These are phyloP conservation scores for Cercospora zeina DNA, from an alignment of 2,329 filamentous ascomycete genomes.

Conservation along the genomic window DNA sequence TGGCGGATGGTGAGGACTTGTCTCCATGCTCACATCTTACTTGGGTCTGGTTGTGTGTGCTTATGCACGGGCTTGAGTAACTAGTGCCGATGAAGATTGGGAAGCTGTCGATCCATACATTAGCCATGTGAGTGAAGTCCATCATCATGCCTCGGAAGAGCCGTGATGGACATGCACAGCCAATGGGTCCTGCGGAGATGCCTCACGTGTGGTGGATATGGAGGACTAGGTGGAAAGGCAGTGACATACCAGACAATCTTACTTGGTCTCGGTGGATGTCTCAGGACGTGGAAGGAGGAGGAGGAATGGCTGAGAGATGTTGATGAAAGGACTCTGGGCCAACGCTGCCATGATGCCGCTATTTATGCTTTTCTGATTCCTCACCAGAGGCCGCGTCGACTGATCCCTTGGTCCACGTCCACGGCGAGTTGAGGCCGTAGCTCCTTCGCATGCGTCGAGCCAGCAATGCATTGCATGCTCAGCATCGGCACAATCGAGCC, in stretches of 20 bases:
- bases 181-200: constrained; percentile 9
- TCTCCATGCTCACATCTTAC: constrained; percentile 6
- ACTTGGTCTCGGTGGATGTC: constrained; percentile 9
- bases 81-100: background rate
- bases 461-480: constrained; percentile 22
- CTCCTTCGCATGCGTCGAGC: constrained; percentile 22
- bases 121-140: constrained; percentile 11
- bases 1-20: constrained; percentile 6
- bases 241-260: constrained; percentile 23
- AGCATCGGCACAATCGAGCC: constrained; percentile 37
- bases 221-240: constrained; percentile 4
- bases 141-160: background rate
- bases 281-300: constrained; percentile 16
- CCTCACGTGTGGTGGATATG: constrained; percentile 1
- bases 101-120: constrained; percentile 12
- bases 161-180: constrained; percentile 14
- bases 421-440: constrained; percentile 24
- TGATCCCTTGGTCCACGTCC: constrained; percentile 18
- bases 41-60: constrained; percentile 8
- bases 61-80: constrained; percentile 17
- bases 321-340: constrained; percentile 19
- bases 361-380: constrained; percentile 37
- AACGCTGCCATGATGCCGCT: constrained; percentile 27
- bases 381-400: constrained; percentile 10
- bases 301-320: constrained; percentile 28